Percentiles rank a stretch among this genome's conserved stretches.
Conservation (phyloP, 208 protist genomes). For the Acanthamoeba rhysodes region DNA sequence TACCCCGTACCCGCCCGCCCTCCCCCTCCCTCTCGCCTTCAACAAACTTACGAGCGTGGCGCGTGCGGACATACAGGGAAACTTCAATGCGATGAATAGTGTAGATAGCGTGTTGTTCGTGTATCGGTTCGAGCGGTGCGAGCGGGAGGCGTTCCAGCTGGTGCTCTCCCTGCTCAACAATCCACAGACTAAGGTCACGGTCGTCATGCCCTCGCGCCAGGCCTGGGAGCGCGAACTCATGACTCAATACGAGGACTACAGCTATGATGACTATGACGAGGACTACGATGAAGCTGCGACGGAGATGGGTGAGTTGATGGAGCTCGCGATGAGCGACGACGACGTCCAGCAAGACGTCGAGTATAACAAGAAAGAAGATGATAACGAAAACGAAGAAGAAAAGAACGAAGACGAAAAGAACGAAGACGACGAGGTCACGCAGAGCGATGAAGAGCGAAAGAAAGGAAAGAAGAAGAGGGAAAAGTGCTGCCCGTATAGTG, state of each 20-base stretch:
- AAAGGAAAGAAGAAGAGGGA: background rate
- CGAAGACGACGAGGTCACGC: background rate
- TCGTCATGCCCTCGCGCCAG: constrained; percentile 2
- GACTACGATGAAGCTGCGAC: background rate
- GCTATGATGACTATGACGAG: background rate
- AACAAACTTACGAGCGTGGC: background rate
- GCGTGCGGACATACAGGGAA: background rate
- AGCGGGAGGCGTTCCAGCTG: constrained; percentile 32
- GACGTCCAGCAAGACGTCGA: background rate
- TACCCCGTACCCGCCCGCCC: background rate
- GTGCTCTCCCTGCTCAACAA: constrained; percentile 31
- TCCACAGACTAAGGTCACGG: background rate
- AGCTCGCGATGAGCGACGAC: background rate
- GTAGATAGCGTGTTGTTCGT: constrained; percentile 12
- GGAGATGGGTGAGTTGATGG: constrained; percentile 14
- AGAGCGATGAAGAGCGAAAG: background rate
- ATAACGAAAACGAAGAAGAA: background rate
- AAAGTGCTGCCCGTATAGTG: background rate
- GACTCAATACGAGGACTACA: background rate
- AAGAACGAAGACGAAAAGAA: background rate
- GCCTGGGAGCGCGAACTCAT: constrained; percentile 15
- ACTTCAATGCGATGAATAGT: constrained; percentile 46
- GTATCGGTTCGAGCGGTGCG: constrained; percentile 12
- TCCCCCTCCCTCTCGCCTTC: background rate
- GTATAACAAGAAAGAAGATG: background rate